Evolutionary conservation across 1,139 yeast genomes (phyloP), one percentile per base, ranked within the genome.

Genomic region (Debaryomyces fabryi): DNA sequence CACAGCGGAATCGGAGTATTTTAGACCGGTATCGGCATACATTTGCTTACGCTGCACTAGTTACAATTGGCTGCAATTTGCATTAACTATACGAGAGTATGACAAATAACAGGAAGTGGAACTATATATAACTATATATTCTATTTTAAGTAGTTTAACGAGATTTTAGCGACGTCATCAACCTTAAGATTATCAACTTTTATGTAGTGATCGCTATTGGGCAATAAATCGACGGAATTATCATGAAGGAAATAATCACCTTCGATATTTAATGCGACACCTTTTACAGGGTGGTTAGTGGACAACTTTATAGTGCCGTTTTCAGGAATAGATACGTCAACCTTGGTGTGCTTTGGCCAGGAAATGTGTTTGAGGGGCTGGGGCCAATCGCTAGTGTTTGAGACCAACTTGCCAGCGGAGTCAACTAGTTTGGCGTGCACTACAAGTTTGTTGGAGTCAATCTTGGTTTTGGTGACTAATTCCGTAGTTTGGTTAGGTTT

Each of bases 381-480:
- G 2, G 83, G 83, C 83, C 83, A 79, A 53, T 77, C 81, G 10
- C 68, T 65, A 7, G 73, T 69, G 45, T 70, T 58, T 8, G 74
- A 67, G 16, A 74, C 47, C 6, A 64, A 52, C 4, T 51, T 27
- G 7, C 58, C 60, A 9, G 57, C 41, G 16, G 45, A 43, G 21
- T 44, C 39, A 20, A 30, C 18, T 23, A 47, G 41, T 12, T 34
- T 32, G 27, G 44, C 38, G 21, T 30, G 27, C 18, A 39, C 48
- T 12, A 35, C 44, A 2, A 58, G 51, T 12, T 61, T 40, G 20
- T 39, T 39, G 25, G 42, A 30, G 12, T 32, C 32, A 8, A 63
- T 49, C 8, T 50, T 48, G 33, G 51, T 42, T 27, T 51, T 51
- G 35, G 54, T 45, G n/a, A 53, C 48, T 33, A 69, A 51, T 50